Conservation (phyloP, 257 asterid genomes). For the Fraxinus americana region DNA sequence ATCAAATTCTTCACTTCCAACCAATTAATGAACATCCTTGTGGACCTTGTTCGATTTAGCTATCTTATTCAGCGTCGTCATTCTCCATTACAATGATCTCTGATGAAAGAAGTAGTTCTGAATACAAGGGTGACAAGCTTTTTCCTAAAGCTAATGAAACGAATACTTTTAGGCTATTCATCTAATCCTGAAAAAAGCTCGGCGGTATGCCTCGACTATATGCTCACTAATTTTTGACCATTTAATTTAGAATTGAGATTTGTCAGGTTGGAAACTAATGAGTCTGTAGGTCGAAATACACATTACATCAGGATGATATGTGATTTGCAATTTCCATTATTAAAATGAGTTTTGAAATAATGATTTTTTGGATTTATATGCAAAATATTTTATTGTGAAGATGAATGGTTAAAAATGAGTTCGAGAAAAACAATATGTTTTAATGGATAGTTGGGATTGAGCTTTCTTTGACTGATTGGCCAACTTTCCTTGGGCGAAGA, state of each 20-base stretch:
- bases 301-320: not conserved
- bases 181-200: slow-evolving; percentile 27
- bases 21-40: not conserved
- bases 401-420: too few relatives aligned
- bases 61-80: slow-evolving; percentile 34
- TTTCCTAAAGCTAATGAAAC: slow-evolving; percentile 27
- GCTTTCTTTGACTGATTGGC: too few relatives aligned
- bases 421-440: too few relatives aligned
- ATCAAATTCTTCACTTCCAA: slow-evolving; percentile 8
- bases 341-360: too few relatives aligned
- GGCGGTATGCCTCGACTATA: slow-evolving; percentile 34
- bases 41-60: slow-evolving; percentile 21
- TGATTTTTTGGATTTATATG: too few relatives aligned
- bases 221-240: not conserved
- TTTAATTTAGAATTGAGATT: too few relatives aligned
- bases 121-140: slow-evolving; percentile 41
- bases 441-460: too few relatives aligned
- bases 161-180: slow-evolving; percentile 27
- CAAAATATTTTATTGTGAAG: too few relatives aligned
- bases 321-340: too few relatives aligned
- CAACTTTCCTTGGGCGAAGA: too few relatives aligned
- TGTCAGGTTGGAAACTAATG: not conserved
- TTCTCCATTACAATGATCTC: slow-evolving; percentile 42
- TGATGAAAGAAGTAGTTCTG: slow-evolving; percentile 48
- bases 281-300: not conserved